Evolutionary conservation across 2,329 filamentous ascomycete genomes (phyloP).

Genomic region (Stagonosporopsis vannaccii): DNA sequence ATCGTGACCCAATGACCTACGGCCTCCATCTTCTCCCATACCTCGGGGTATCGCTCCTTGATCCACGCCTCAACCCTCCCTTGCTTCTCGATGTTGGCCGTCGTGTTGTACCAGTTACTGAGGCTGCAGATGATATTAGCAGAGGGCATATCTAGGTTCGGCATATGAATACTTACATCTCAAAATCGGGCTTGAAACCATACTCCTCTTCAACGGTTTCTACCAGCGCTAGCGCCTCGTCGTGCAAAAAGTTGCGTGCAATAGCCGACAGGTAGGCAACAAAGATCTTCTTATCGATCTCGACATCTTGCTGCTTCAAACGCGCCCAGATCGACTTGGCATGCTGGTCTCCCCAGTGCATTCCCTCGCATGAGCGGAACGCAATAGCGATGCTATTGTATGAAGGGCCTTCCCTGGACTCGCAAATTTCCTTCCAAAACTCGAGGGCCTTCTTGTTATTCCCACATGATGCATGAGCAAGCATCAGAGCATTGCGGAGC

Average conservation of each 20-base stretch:
- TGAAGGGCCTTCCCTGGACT: constrained; percentile 83
- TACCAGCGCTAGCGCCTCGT: constrained; percentile 72
- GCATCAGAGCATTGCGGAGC: constrained; percentile 84
- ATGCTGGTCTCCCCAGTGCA: constrained; percentile 54
- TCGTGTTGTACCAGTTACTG: constrained; percentile 77
- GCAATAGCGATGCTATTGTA: constrained; percentile 82
- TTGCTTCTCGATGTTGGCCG: constrained; percentile 71
- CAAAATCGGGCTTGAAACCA: constrained; percentile 70
- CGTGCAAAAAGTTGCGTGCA: constrained; percentile 73
- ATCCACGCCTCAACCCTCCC: constrained; percentile 78
- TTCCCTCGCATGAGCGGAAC: constrained; percentile 77
- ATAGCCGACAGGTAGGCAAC: constrained; percentile 79
- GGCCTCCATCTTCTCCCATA: constrained; percentile 72
- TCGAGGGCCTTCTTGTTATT: constrained; percentile 72
- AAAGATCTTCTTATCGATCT: constrained; percentile 76
- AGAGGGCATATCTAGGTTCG: neutral
- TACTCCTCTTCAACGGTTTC: constrained; percentile 71
- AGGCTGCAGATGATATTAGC: constrained; percentile 60
- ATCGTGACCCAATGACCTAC: constrained; percentile 52
- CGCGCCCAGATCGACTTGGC: constrained; percentile 71
- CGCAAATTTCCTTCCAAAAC: constrained; percentile 86
- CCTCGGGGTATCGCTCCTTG: constrained; percentile 68
- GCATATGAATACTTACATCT: constrained; percentile 67
- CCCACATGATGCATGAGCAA: constrained; percentile 78
- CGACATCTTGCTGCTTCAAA: constrained; percentile 77